phyloP scores from a whole-genome alignment of 164 flowering plant genomes.

The Saururus chinensis region DNA sequence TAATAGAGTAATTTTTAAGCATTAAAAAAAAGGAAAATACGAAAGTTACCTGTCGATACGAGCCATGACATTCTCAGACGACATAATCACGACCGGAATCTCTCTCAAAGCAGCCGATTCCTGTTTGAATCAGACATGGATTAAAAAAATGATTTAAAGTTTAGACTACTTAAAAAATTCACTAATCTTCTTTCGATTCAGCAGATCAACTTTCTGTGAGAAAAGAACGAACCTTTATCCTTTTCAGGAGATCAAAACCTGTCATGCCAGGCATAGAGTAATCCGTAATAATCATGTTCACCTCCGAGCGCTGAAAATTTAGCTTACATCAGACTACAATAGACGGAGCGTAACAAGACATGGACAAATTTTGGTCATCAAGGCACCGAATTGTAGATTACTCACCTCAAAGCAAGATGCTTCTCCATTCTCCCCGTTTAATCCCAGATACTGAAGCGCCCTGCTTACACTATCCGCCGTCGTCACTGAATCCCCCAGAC shows the following conservation, averaged over 20 bases:
- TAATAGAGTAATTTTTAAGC: too few species aligned
- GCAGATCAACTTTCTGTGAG: not conserved
- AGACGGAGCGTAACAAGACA: not conserved
- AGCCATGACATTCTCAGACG: conserved; percentile 69
- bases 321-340: not conserved
- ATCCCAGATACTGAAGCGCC: conserved; percentile 75
- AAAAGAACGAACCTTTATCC: conserved; percentile 50
- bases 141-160: too few species aligned
- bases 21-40: too few species aligned
- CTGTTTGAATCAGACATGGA: conserved; percentile 17
- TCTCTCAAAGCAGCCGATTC: conserved; percentile 56
- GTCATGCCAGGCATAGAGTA: conserved; percentile 99
- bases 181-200: too few species aligned
- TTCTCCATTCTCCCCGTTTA: conserved; percentile 39
- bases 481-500: conserved; percentile 56
- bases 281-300: conserved; percentile 82
- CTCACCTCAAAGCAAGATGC: not conserved
- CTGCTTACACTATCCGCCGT: conserved; percentile 83
- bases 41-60: conserved; percentile 61
- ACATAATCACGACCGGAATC: conserved; percentile 75
- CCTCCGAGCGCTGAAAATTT: conserved; percentile 39
- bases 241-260: conserved; percentile 84
- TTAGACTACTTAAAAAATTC: too few species aligned
- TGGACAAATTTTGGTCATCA: not conserved
- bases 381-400: not conserved